Base-by-base conservation (phyloP, 1,284 basidiomycete species). In the Lignosus rhinocerotis region DNA sequence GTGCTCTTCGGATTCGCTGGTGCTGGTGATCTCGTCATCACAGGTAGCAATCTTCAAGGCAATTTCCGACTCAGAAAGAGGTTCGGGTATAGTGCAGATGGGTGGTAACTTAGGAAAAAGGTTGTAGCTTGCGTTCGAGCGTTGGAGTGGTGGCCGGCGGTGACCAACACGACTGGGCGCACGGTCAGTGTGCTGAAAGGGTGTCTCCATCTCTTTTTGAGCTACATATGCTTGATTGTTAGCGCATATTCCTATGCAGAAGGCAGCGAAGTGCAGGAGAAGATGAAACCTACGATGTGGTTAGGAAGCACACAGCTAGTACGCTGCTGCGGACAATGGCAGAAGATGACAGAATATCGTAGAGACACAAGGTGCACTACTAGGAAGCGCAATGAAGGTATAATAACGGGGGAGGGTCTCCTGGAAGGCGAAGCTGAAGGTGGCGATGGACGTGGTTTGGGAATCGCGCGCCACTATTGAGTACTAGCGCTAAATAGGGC, bases 151-250 rank as follows among this genome's bases (percentile, higher is more conserved):
- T 16, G 59, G 57, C 14, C 57, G 44, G 32, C 59, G 62, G 44
- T 59, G 49, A 46, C 53, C 55, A 38, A 55, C 51, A 19, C 59
- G 57, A 36, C 59, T 61, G 33, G 59, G 60, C 0, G 53, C 49
- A 44, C 59, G 59, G 31, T 53, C 43, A 10, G 46, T 50, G 39
- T 52, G 38, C 30, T 43, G 30, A n/a, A 25, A 14, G 16, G n/a
- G 12, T 21, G 33, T 12, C 8, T 10, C 19, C 42, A 44, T 51
- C 30, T 10, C 34, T 21, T 19, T 19, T 10, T 25, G 48, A 19
- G 31, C 12, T 10, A 1, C 17, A 33, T 25, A 17, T 39, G 5
- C 11, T 6, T 12, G 11, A 14, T 1, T 39, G 6, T 25, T 11
- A 33, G 12, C 9, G 33, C n/a, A 21, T 41, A 30, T 30, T 36